A percentile compares a stretch with the other conserved stretches of the same genome.
Evolutionary conservation across 2,329 filamentous ascomycete genomes (phyloP).

Genomic region (Dothistroma septosporum): DNA sequence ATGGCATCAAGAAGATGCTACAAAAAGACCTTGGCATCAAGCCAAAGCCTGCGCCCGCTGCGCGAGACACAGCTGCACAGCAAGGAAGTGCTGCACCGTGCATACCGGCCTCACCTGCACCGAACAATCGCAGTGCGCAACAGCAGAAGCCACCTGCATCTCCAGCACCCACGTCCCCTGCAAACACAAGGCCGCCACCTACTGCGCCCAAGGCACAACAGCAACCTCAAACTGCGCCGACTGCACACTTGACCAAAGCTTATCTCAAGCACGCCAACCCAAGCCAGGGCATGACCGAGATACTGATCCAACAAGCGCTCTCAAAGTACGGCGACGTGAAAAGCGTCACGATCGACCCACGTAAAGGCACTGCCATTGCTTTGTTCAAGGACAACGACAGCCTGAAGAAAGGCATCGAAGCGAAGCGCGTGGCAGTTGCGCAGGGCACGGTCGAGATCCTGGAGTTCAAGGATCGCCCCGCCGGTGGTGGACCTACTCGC

Average conservation of each 20-base stretch:
- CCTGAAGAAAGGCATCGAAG: conserved; percentile 72
- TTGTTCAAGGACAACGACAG: conserved; percentile 73
- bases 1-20: conserved; percentile 50
- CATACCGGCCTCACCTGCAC: conserved; percentile 23
- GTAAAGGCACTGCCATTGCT: conserved; percentile 91
- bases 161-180: conserved; percentile 11
- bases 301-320: conserved; percentile 70
- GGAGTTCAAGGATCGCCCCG: conserved; percentile 62
- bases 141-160: conserved; percentile 18
- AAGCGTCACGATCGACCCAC: conserved; percentile 86
- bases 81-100: conserved; percentile 11
- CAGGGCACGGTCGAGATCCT: conserved; percentile 83
- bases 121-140: conserved; percentile 28
- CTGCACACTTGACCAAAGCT: conserved; percentile 47
- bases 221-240: conserved; percentile 18
- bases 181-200: conserved; percentile 25
- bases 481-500: conserved; percentile 11
- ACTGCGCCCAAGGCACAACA: conserved; percentile 31
- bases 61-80: conserved; percentile 10
- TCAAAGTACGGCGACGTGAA: conserved; percentile 68
- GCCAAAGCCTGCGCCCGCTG: conserved; percentile 32
- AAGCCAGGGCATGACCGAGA: conserved; percentile 86
- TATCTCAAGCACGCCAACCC: conserved; percentile 62
- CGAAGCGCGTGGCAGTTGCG: conserved; percentile 75
- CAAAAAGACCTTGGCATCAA: conserved; percentile 59